These are phyloP conservation scores for Coemansia sp. DNA, from an alignment of 192 early-diverging fungal genomes.

Conservation along the genomic window DNA sequence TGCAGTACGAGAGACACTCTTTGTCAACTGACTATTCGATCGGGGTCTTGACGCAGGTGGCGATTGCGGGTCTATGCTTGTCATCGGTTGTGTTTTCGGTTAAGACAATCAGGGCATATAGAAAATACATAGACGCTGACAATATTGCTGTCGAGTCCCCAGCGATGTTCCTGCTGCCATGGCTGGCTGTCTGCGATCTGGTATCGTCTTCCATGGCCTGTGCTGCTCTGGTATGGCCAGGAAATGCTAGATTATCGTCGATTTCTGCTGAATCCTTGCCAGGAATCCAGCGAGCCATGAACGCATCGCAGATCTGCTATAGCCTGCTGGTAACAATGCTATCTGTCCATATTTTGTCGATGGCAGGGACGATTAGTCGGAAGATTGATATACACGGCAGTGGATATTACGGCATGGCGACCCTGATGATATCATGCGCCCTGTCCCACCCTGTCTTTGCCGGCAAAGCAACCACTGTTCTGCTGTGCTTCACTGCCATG, in stretches of 20 bases:
- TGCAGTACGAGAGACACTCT: not conserved
- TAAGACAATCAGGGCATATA: conserved; percentile 12
- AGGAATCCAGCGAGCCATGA: conserved; percentile 9
- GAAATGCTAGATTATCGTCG: not conserved
- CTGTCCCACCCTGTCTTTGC: conserved; percentile 19
- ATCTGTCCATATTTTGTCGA: conserved; percentile 24
- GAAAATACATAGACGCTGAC: conserved; percentile 21
- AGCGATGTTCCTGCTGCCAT: conserved; percentile 30
- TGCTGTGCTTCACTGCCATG: conserved; percentile 8
- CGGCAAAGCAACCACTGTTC: not conserved
- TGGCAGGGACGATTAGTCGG: conserved; percentile 13
- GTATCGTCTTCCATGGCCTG: not conserved
- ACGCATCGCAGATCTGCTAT: conserved; percentile 34
- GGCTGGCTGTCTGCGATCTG: conserved; percentile 32
- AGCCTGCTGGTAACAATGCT: conserved; percentile 16
- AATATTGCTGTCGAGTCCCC: conserved; percentile 24
- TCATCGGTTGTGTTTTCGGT: conserved; percentile 16
- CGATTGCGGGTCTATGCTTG: conserved; percentile 12
- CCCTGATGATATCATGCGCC: conserved; percentile 13
- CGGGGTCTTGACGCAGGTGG: conserved; percentile 9
- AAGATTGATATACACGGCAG: conserved; percentile 9
- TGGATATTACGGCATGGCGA: conserved; percentile 37
- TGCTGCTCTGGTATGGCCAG: conserved; percentile 1
- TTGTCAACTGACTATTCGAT: not conserved
- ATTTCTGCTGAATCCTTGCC: not conserved